These are phyloP conservation scores for Syncephalastrum racemosum DNA, from an alignment of 371 early-diverging fungal species.

Conservation along the genomic window DNA sequence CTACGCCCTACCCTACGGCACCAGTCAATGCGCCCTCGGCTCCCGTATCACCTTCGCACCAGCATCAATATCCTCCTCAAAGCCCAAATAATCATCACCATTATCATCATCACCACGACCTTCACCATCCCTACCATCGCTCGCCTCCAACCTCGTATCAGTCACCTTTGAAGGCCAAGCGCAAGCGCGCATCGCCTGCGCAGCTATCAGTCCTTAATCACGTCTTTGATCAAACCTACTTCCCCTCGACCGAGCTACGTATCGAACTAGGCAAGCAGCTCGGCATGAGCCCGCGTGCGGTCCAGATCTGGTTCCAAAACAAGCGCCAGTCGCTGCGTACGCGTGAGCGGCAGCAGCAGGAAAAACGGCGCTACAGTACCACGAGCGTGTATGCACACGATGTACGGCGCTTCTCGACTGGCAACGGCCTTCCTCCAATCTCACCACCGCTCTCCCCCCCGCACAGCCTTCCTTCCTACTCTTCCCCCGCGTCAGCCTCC, in stretches of 20 bases:
- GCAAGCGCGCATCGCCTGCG: slow-evolving; percentile 48
- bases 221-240: slow-evolving; percentile 57
- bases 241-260: slow-evolving; percentile 74
- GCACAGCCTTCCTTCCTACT: slow-evolving; percentile 11
- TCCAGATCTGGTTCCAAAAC: slow-evolving; percentile 98
- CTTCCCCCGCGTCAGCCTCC: slow-evolving; percentile 3
- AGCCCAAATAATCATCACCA: slow-evolving; percentile 9
- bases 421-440: slow-evolving; percentile 38
- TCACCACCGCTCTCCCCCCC: slow-evolving; percentile 43
- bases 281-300: slow-evolving; percentile 79
- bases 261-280: slow-evolving; percentile 81
- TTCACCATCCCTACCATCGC: not conserved
- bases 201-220: slow-evolving; percentile 53
- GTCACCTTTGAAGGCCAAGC: slow-evolving; percentile 43
- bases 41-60: not conserved
- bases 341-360: slow-evolving; percentile 32
- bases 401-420: slow-evolving; percentile 39
- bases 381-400: slow-evolving; percentile 47
- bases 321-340: slow-evolving; percentile 68
- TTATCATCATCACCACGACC: not conserved
- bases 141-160: slow-evolving; percentile 7
- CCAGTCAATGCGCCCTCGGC: slow-evolving; percentile 1
- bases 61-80: not conserved
- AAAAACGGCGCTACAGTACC: slow-evolving; percentile 26
- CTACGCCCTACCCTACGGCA: not conserved